phyloP scores from a whole-genome alignment of 306 rosid genomes.

The Castanea mollissima region DNA sequence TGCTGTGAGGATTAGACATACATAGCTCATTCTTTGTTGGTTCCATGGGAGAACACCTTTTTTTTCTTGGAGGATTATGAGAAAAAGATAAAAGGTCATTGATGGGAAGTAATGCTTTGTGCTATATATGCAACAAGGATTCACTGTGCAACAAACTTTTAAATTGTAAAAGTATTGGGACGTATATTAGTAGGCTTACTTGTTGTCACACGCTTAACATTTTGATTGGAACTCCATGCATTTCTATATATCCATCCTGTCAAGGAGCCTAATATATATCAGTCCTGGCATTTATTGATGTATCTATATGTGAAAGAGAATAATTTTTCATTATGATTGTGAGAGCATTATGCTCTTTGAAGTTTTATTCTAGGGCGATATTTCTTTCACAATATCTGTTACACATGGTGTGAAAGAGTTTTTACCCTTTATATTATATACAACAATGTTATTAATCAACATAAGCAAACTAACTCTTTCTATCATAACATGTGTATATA shows the following conservation, averaged over 20 bases:
- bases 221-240: not conserved
- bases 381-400: too few species aligned
- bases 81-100: constrained; percentile 13
- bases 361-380: too few species aligned
- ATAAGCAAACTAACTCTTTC: too few species aligned
- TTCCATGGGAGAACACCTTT: constrained; percentile 36
- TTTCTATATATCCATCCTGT: not conserved
- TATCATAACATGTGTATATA: too few species aligned
- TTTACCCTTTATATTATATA: too few species aligned
- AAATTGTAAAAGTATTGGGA: not conserved
- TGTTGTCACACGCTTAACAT: not conserved
- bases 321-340: too few species aligned
- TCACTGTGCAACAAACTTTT: constrained; percentile 4
- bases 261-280: not conserved
- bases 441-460: too few species aligned
- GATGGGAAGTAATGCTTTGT: constrained; percentile 22
- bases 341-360: too few species aligned
- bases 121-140: constrained; percentile 32
- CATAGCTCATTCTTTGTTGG: constrained; percentile 21
- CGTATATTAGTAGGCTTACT: not conserved
- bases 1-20: not conserved
- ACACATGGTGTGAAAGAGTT: too few species aligned
- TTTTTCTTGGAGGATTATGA: constrained; percentile 13
- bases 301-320: too few species aligned
- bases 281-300: not conserved